Conservation (phyloP, 345 rosid species). For the Hibiscus trionum region DNA sequence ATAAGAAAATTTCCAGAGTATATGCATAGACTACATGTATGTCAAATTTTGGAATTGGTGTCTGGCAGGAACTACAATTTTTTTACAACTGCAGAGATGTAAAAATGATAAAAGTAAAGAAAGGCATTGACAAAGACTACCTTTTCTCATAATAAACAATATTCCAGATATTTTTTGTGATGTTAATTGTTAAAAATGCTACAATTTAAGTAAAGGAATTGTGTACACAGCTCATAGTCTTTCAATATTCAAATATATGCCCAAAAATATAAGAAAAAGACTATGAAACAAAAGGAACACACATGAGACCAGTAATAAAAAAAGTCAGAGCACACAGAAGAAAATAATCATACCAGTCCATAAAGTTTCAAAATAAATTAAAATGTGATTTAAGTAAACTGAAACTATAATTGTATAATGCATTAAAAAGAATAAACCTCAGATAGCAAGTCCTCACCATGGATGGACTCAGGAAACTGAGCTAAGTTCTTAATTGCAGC, state of each 20-base stretch:
- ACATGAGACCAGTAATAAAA: not conserved
- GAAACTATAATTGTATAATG: not conserved
- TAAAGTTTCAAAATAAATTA: conserved; percentile 5
- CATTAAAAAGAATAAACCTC: not conserved
- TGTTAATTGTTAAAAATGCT: not conserved
- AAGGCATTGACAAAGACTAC: not conserved
- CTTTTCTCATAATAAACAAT: not conserved
- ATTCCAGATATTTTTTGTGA: not conserved
- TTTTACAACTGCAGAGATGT: not conserved
- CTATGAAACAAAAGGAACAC: not conserved
- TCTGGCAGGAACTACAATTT: not conserved
- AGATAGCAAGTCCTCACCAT: conserved; percentile 37
- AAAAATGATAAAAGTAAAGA: not conserved
- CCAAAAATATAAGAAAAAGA: not conserved
- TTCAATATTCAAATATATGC: not conserved
- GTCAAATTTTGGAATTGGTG: not conserved
- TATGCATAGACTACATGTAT: not conserved
- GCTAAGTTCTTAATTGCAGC: conserved; percentile 63
- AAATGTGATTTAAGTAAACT: conserved; percentile 4
- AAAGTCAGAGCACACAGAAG: not conserved
- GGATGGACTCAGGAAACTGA: conserved; percentile 51
- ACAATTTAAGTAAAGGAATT: not conserved
- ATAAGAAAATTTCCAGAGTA: not conserved
- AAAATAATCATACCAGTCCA: conserved; percentile 40
- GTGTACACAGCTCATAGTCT: not conserved